phyloP scores from a whole-genome alignment of 2,329 filamentous ascomycete species.

The Ascochyta clinopodiicola region DNA sequence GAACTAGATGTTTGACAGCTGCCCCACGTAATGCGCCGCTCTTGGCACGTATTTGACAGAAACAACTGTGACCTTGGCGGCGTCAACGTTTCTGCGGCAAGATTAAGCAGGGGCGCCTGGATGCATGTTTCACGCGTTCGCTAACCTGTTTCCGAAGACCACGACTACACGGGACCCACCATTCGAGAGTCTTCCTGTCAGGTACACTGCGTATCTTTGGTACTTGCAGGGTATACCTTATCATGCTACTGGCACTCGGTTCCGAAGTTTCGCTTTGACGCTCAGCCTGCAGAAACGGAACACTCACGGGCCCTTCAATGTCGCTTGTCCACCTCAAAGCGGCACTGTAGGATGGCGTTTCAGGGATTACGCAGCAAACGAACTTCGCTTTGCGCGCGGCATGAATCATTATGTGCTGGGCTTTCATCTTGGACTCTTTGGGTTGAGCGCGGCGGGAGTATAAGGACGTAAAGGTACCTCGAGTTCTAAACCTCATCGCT shows the following conservation, averaged over 20 bases:
- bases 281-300: slow-evolving; percentile 25
- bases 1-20: slow-evolving; percentile 22
- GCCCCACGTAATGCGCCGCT: slow-evolving; percentile 17
- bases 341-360: slow-evolving; percentile 21
- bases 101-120: slow-evolving; percentile 20
- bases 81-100: slow-evolving; percentile 17
- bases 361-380: slow-evolving; percentile 9
- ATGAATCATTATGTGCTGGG: slow-evolving; percentile 19
- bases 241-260: slow-evolving; percentile 6
- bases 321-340: slow-evolving; percentile 29
- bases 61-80: slow-evolving; percentile 34
- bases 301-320: slow-evolving; percentile 28
- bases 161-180: slow-evolving; percentile 16
- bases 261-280: slow-evolving; percentile 20
- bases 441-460: slow-evolving; percentile 4
- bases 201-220: slow-evolving; percentile 9
- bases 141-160: slow-evolving; percentile 12
- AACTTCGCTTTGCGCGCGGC: slow-evolving; percentile 24
- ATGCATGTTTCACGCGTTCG: slow-evolving; percentile 31
- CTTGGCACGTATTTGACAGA: slow-evolving; percentile 15
- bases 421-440: slow-evolving; percentile 10
- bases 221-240: slow-evolving; percentile 6
- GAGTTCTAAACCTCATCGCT: slow-evolving; percentile 25
- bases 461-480: slow-evolving; percentile 2
- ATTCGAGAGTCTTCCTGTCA: slow-evolving; percentile 3